A percentile compares a stretch with the other conserved stretches of the same genome.
These are phyloP conservation scores for Diddensiella caesifluorescens DNA, from an alignment of 805 yeast species.

Conservation along the genomic window DNA sequence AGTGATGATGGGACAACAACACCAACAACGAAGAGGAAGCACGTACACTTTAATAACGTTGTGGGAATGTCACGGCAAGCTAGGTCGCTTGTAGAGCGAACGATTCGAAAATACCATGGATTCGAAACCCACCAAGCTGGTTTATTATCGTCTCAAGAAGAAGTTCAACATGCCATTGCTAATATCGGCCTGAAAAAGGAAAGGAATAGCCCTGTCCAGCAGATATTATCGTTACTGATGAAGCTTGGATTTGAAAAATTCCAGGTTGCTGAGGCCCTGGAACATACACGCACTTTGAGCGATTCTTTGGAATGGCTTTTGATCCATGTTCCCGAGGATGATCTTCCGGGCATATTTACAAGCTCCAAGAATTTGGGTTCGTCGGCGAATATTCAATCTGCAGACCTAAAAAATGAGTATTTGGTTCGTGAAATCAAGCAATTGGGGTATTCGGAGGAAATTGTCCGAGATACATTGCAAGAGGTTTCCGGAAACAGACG, in stretches of 20 bases:
- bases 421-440: constrained; percentile 51
- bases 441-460: constrained; percentile 67
- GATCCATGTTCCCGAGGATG: constrained; percentile 92
- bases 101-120: constrained; percentile 41
- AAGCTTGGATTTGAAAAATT: constrained; percentile 60
- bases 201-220: too few relatives aligned
- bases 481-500: constrained; percentile 42
- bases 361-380: constrained; percentile 30
- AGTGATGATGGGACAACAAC: not conserved
- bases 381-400: constrained; percentile 37
- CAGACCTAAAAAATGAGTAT: constrained; percentile 51
- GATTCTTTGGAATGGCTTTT: constrained; percentile 70
- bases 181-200: too few relatives aligned
- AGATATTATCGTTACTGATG: too few relatives aligned
- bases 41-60: constrained; percentile 33
- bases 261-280: constrained; percentile 69
- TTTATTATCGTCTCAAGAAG: too few relatives aligned
- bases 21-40: constrained; percentile 6
- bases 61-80: constrained; percentile 61
- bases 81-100: constrained; percentile 56
- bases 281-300: constrained; percentile 44
- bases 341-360: constrained; percentile 52
- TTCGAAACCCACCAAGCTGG: constrained; percentile 26
- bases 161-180: too few relatives aligned
- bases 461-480: constrained; percentile 47